Conservation (phyloP, 2,329 filamentous ascomycete species). For the Sordariomycetes sp. region DNA sequence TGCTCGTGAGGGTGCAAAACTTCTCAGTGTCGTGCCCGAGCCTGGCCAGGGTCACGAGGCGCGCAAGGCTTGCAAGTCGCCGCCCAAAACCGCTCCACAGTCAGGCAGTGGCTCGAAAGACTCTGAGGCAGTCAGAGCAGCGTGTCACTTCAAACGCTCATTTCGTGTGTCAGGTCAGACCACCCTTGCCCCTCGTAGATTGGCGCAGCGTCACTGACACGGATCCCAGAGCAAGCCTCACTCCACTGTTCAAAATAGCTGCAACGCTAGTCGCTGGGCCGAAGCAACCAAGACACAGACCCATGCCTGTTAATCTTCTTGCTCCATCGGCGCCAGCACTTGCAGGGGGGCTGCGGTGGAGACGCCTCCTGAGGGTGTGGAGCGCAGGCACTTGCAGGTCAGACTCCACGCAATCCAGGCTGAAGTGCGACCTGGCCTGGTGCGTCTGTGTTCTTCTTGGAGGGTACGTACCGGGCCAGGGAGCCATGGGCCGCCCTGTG, state of each 20-base stretch:
- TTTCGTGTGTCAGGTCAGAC: conserved; percentile 36
- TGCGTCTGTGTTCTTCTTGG: background rate
- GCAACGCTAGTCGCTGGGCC: conserved; percentile 18
- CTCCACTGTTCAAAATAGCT: conserved; percentile 32
- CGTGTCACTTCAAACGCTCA: conserved; percentile 34
- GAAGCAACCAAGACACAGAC: conserved; percentile 7
- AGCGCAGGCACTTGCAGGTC: background rate
- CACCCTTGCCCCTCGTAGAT: conserved; percentile 40
- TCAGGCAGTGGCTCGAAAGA: conserved; percentile 1
- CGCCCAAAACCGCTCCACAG: background rate
- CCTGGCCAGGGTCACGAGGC: background rate
- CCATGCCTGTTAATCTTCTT: conserved; percentile 3
- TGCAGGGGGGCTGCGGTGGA: conserved; percentile 1
- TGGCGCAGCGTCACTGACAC: conserved; percentile 33
- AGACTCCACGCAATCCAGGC: conserved; percentile 4
- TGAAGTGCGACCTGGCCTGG: conserved; percentile 3
- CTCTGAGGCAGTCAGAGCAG: no score
- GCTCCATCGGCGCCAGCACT: conserved; percentile 1
- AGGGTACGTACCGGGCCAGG: background rate
- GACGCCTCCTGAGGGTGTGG: conserved; percentile 3
- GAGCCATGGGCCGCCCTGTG: background rate
- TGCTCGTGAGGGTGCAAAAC: no score
- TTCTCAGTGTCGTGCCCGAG: no score
- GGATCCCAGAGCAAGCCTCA: conserved; percentile 20
- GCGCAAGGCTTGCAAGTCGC: background rate